Evolutionary conservation across 768 basidiomycete species (phyloP).

Genomic region (Tylopilus subfusipes): DNA sequence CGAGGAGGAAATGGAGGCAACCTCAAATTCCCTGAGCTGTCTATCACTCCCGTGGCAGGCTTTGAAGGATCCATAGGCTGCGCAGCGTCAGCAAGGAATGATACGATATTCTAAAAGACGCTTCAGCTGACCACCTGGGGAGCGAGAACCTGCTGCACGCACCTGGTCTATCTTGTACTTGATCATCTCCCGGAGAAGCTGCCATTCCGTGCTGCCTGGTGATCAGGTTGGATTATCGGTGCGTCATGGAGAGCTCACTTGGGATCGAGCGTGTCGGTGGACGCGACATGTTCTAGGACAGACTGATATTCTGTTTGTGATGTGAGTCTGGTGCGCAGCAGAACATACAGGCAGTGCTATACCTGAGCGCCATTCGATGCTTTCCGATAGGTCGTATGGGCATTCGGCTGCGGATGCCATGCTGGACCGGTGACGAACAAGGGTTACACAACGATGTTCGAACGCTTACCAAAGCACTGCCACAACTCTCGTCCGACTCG

Average conservation of each 20-base stretch:
- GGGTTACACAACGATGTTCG: too few species aligned
- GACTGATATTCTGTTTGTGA: conserved; percentile 50
- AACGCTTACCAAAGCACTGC: neutral
- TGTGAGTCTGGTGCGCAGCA: conserved; percentile 1
- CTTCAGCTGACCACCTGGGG: neutral
- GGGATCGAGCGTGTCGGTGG: conserved; percentile 62
- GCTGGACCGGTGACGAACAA: neutral
- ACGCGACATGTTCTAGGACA: conserved; percentile 58
- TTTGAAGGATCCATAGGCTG: conserved; percentile 39
- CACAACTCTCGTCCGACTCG: too few species aligned
- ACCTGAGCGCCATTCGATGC: conserved; percentile 56
- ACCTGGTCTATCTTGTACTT: conserved; percentile 72
- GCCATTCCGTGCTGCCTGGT: conserved; percentile 61
- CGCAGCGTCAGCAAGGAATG: conserved; percentile 42
- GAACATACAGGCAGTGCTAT: conserved; percentile 6
- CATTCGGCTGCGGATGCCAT: conserved; percentile 21
- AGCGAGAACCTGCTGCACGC: conserved; percentile 1
- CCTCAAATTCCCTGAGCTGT: conserved; percentile 55
- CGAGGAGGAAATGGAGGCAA: conserved; percentile 72
- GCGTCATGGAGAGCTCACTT: conserved; percentile 20
- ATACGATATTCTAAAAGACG: conserved; percentile 43
- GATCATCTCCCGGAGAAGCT: conserved; percentile 62
- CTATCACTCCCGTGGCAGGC: conserved; percentile 32
- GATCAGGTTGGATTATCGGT: conserved; percentile 12
- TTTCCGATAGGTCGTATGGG: conserved; percentile 12